These are phyloP conservation scores for Termitomyces sp. DNA, from an alignment of 768 basidiomycete species.

Conservation along the genomic window DNA sequence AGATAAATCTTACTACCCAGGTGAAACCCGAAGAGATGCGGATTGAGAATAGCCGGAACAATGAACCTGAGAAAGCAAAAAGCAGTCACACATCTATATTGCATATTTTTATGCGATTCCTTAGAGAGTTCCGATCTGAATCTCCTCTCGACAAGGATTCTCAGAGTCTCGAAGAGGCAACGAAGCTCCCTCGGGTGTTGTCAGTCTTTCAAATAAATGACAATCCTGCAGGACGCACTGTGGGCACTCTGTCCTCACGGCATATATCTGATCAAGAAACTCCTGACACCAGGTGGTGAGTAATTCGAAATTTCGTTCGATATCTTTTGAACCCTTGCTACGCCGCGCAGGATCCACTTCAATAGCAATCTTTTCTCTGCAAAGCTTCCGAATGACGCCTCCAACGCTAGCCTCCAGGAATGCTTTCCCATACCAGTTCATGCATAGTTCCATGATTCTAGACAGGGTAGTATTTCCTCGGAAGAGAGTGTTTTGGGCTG, in stretches of 20 bases:
- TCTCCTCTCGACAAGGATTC: constrained; percentile 67
- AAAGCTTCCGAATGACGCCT: constrained; percentile 62
- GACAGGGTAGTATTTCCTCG: constrained; percentile 65
- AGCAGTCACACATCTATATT: constrained; percentile 82
- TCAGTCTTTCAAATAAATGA: background rate
- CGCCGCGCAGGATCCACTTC: constrained; percentile 80
- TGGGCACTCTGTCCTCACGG: constrained; percentile 69
- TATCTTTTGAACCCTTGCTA: constrained; percentile 55
- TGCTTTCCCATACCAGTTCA: constrained; percentile 76
- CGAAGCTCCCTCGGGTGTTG: constrained; percentile 61
- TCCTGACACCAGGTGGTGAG: constrained; percentile 77
- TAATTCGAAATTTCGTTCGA: constrained; percentile 64
- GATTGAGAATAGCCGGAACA: constrained; percentile 86
- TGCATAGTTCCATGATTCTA: constrained; percentile 75
- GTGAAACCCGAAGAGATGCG: constrained; percentile 77
- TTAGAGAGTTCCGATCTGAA: constrained; percentile 43
- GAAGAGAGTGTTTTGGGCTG: constrained; percentile 77
- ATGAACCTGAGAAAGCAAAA: constrained; percentile 90
- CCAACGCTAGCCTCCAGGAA: constrained; percentile 85
- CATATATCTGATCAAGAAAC: constrained; percentile 81
- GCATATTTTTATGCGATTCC: constrained; percentile 52
- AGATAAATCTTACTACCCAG: constrained; percentile 50
- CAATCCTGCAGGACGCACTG: constrained; percentile 42
- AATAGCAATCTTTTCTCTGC: constrained; percentile 69
- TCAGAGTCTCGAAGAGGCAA: constrained; percentile 62